Base-by-base conservation (phyloP, 2,329 filamentous ascomycete genomes). In the Colletotrichum sp. region DNA sequence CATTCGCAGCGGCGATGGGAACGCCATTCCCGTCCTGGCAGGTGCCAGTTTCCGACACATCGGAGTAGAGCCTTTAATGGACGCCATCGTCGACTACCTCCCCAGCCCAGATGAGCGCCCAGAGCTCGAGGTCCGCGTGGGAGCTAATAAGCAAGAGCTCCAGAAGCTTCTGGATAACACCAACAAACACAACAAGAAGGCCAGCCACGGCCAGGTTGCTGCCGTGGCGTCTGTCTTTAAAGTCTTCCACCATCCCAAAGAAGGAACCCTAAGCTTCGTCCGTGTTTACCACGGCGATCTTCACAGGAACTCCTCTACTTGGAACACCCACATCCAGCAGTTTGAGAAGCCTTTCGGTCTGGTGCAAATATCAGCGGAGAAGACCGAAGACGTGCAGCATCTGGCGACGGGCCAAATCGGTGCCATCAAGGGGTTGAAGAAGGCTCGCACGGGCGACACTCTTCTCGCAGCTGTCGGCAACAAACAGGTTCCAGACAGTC, bases 11-110 rank as follows among this genome's bases (percentile, higher is more conserved):
- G 90, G 92, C 1, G 89, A 93, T 12, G 95, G 94, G 65, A 87
- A 85, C n/a, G 87, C 97, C 21, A 93, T 97, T 57, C 96, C 96
- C 1, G 90, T 98, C 0, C 97, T 98, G 83, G 95, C 95, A 1
- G 96, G 96, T 4, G 96, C 96, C 7, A 98, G 96, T 82, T 95
- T 98, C 83, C 92, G 94, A 55, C 98, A 98, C 77, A 95, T 98
- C 75, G 97, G 97, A 9, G 95, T 98, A 6, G 95, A 98, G 81
- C 95, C 96, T 33, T 87, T 99, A 27, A 89, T 98, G 67, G 95
- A 98, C 81, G 95, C 95, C 47, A 92, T 98, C 15, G 91, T 95
- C 11, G 94, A 98, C 79, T 93, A 98, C 59, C 87, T 98, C 4
- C 97, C 97, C 0, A 94, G 92, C 76, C 97, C 97, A 1, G 85